Base-by-base conservation (phyloP, 352 stramenopile genomes). In the Pseudoperonospora humuli region DNA sequence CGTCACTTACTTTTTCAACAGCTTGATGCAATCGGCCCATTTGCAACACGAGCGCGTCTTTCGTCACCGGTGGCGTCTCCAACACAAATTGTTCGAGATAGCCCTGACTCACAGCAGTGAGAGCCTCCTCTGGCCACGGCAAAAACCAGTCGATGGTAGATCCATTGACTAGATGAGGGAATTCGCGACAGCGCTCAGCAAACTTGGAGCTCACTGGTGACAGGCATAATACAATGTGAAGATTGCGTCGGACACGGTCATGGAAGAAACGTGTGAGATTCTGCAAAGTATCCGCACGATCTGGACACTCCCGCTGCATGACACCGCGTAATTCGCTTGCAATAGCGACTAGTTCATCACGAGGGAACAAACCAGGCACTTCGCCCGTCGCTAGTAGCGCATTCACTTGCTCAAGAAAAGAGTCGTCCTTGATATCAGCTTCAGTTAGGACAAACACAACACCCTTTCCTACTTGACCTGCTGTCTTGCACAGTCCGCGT, bases 141-240 rank as follows among this genome's bases (percentile, higher is more conserved):
- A 96, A 50, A 49, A 95, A 96, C 83, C 84, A 96, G 52, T 96
- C 78, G 37, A 96, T 83, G 4, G 78, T 95, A 38, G 74, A 95
- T 7, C 82, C 83, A 45, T 60, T 86, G 26, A 96, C 80, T 13
- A 96, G 56, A 25, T 88, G 82, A 3, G 87, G 86, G 38, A 96
- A 96, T 39, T 93, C 85, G 8, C 81, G 74, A 37, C 81, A 89
- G 1, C 83, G 65, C 6, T 93, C 84, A 3, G 67, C 64, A 49
- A 96, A 95, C 6, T 46, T 54, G 18, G 61, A 41, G 48, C 74
- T 91, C 13, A 96, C 79, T 0, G 87, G 87, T 7, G 84, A 96
- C 13, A 96, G 73, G 44, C 79, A 95, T 20, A 96, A 36, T 1
- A 95, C 60, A 10, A 96, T 29, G 54, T 96, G 84, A 0, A 96